Evolutionary conservation across 2,329 filamentous ascomycete genomes (phyloP), one percentile per base, ranked within the genome.

Genomic region (Juglanconis sp.): DNA sequence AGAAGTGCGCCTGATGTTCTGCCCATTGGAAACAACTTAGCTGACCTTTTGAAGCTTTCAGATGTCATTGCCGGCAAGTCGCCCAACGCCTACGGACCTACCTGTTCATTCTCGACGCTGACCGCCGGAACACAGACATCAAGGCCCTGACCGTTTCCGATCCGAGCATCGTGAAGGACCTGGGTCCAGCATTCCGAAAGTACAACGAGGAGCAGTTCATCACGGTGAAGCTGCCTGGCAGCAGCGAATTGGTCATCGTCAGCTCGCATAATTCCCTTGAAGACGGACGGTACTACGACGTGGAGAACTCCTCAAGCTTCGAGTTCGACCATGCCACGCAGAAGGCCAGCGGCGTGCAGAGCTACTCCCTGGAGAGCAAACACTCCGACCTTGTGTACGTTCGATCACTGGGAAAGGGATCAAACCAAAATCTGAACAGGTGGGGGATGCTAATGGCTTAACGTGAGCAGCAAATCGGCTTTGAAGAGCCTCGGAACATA

Each of bases 121-220:
- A 47, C 50, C 38, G 36, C 38, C 24, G 60, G 59, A 64, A 55
- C 44, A 56, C 74, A 96, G 95, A 96, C 73, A 96, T 99, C 80
- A 96, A 96, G 76, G 82, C 87, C 54, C 82, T 99, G 48, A 92
- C 92, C 17, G 79, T 85, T 64, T 86, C 89, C 67, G 86, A 87
- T 47, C 84, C 87, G 42, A 79, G 82, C 58, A 79, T 95, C 63
- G 78, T 93, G 58, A 78, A 86, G 62, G 87, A 90, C 65, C 88
- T 97, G 56, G 84, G 82, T 6, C 90, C 92, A 0, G 92, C 95
- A 0, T 96, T 96, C 73, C 82, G 93, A 76, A 92, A 90, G 76
- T 98, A 99, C 83, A 97, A 98, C 70, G 94, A 99, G 77, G 89
- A 93, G 75, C 95, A 99, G 76, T 90, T 97, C 74, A 79, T 87